Base-by-base conservation (phyloP, 202 grass and related monocot genomes). In the Dendrocalamus latiflorus region DNA sequence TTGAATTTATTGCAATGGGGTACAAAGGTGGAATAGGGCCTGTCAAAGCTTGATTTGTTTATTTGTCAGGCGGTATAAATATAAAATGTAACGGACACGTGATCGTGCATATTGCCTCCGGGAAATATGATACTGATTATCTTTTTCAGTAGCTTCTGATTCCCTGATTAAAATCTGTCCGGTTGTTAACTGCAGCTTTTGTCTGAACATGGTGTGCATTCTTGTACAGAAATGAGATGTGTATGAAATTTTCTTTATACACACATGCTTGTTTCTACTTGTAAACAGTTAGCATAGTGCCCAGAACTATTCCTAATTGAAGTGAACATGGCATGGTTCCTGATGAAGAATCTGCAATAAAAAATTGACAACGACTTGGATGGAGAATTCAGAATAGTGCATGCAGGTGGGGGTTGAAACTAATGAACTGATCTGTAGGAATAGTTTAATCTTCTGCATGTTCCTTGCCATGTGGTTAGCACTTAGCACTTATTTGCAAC, bases 11-110 rank as follows among this genome's bases (percentile, higher is more conserved):
- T 86, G 60, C 68, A 68, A 47, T 45, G 58, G 68, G 88, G 84
- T 87, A 90, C 44, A 87, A 80, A 90, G 84, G 79, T 56, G 84
- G 36, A 49, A 87, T 90, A 87, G 88, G 64, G 75, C 37, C 38
- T 80, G 63, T 60, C 22, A 79, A 86, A 73, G 75, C 75, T 74
- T 68, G 62, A 84, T 90, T 80, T 90, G 34, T 90, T 90, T 66
- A 75, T 84, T 83, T 47, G 75, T 70, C 75, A 69, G 84, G 69
- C 56, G 75, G 38, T 80, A 80, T 80, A 90, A 84, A 80, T 87
- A 79, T 80, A 62, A 86, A 84, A 83, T 90, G 80, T 84, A 86
- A 90, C 41, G 48, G 63, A 76, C 62, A 80, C 16, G 65, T 56
- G 64, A 70, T 74, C 66, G 34, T 82, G 34, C 75, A 84, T 80